phyloP scores from a whole-genome alignment of 345 rosid genomes.

The Citrus medica region DNA sequence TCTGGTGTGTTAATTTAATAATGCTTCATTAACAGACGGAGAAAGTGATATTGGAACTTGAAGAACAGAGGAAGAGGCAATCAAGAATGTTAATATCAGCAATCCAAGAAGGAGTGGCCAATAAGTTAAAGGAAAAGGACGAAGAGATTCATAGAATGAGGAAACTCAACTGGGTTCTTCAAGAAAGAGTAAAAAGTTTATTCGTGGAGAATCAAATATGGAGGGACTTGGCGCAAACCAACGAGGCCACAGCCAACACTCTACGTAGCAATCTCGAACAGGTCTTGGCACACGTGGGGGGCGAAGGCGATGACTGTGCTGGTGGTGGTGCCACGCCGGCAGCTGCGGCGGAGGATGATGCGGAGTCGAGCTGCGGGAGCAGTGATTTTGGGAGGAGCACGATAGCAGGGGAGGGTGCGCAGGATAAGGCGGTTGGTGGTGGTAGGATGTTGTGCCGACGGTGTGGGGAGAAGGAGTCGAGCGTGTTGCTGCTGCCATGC shows the following conservation, averaged over 20 bases:
- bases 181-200: conserved; percentile 54
- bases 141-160: conserved; percentile 53
- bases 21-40: conserved; percentile 27
- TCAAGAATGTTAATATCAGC: conserved; percentile 46
- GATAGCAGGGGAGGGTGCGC: neutral
- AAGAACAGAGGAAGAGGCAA: conserved; percentile 53
- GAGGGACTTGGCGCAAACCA: conserved; percentile 63
- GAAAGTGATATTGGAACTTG: conserved; percentile 59
- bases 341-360: conserved; percentile 36
- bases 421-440: conserved; percentile 3
- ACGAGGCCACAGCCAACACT: conserved; percentile 66
- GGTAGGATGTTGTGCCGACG: conserved; percentile 33
- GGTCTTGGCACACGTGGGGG: conserved; percentile 52
- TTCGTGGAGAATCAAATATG: conserved; percentile 58
- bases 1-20: neutral
- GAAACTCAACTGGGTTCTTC: conserved; percentile 58
- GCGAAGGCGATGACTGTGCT: conserved; percentile 4
- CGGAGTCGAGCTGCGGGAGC: conserved; percentile 71
- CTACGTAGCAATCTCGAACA: conserved; percentile 55
- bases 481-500: conserved; percentile 82
- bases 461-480: conserved; percentile 67
- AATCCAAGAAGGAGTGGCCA: conserved; percentile 39
- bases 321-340: conserved; percentile 5
- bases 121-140: conserved; percentile 57
- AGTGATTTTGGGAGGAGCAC: conserved; percentile 11